These are phyloP conservation scores for Carallia brachiata DNA, from an alignment of 345 rosid species.

Conservation along the genomic window DNA sequence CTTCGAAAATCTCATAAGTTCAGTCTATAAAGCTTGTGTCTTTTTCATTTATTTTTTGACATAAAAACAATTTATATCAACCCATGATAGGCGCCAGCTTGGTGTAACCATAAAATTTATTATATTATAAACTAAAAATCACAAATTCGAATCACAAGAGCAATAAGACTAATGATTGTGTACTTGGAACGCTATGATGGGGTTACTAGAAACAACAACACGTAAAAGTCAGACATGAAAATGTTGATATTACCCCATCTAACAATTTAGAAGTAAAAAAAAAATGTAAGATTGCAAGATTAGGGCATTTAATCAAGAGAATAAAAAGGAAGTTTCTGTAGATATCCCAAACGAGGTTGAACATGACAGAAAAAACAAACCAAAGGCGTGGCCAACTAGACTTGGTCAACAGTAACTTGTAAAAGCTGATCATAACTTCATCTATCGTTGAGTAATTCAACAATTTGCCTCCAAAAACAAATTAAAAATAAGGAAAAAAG, in stretches of 20 bases:
- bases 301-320: too few species aligned
- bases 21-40: not conserved
- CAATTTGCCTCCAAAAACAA: not conserved
- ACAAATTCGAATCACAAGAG: too few species aligned
- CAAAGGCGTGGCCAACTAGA: slow-evolving; percentile 28
- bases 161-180: too few species aligned
- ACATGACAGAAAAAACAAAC: not conserved
- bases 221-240: too few species aligned
- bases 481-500: not conserved
- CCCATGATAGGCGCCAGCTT: not conserved
- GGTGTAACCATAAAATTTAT: too few species aligned
- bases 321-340: too few species aligned
- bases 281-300: too few species aligned
- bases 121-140: too few species aligned
- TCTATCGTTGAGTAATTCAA: slow-evolving; percentile 1
- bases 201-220: too few species aligned
- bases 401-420: slow-evolving; percentile 15
- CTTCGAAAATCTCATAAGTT: not conserved
- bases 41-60: not conserved
- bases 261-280: too few species aligned
- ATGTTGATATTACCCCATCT: too few species aligned
- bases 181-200: too few species aligned
- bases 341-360: not conserved
- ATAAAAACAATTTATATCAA: not conserved
- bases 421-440: slow-evolving; percentile 17